Evolutionary conservation across 2,329 filamentous ascomycete genomes (phyloP).

Genomic region (Stachybotrys elegans): DNA sequence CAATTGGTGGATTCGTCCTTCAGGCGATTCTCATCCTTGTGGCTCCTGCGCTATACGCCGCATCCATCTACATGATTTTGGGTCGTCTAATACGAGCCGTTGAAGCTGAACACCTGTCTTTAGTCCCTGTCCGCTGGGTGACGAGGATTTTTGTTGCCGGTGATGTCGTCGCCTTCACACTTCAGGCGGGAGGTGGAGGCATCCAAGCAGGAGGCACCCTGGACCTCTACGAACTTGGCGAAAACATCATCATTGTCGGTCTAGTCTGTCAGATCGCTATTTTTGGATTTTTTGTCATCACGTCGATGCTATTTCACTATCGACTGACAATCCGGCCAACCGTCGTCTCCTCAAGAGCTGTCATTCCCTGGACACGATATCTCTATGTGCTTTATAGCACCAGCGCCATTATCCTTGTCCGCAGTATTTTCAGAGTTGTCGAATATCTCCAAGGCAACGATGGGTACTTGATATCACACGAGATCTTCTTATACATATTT

Average conservation of each 20-base stretch:
- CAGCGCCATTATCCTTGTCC: slow-evolving; percentile 35
- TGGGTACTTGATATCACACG: slow-evolving; percentile 34
- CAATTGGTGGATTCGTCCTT: slow-evolving; percentile 12
- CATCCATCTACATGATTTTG: slow-evolving; percentile 47
- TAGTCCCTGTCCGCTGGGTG: slow-evolving; percentile 33
- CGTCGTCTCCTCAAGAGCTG: not conserved
- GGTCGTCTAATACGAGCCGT: slow-evolving; percentile 37
- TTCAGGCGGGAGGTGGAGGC: slow-evolving; percentile 42
- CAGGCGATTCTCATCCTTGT: slow-evolving; percentile 40
- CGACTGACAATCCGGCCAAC: slow-evolving; percentile 15
- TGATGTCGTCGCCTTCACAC: slow-evolving; percentile 46
- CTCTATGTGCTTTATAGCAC: slow-evolving; percentile 22
- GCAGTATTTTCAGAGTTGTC: slow-evolving; percentile 40
- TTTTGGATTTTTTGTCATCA: slow-evolving; percentile 49
- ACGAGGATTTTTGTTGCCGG: slow-evolving; percentile 51
- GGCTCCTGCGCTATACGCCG: slow-evolving; percentile 42
- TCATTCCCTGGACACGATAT: slow-evolving; percentile 21
- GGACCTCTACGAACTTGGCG: slow-evolving; percentile 25
- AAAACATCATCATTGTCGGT: slow-evolving; percentile 49
- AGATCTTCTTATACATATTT: slow-evolving; percentile 38
- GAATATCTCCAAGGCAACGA: slow-evolving; percentile 40
- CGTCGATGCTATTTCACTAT: slow-evolving; percentile 38
- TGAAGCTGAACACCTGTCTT: slow-evolving; percentile 24
- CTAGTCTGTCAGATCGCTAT: slow-evolving; percentile 52
- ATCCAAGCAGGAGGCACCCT: slow-evolving; percentile 16